These are phyloP conservation scores for Psilocybe cubensis DNA, from an alignment of 768 basidiomycete species.

Conservation along the genomic window DNA sequence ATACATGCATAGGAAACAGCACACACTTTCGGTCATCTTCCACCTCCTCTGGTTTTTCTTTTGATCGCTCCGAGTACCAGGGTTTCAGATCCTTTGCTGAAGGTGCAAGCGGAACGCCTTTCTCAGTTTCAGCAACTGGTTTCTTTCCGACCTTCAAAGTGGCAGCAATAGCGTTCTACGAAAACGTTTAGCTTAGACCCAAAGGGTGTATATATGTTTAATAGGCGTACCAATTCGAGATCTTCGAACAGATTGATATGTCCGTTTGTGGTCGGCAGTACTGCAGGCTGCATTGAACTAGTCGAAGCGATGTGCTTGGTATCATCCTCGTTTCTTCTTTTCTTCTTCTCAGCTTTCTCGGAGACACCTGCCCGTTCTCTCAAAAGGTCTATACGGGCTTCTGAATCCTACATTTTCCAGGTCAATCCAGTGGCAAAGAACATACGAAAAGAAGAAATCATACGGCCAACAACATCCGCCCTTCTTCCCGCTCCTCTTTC, in stretches of 20 bases:
- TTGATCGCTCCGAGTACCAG: conserved; percentile 62
- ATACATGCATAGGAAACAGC: background rate
- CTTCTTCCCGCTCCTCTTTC: conserved; percentile 73
- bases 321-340: conserved; percentile 39
- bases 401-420: conserved; percentile 61
- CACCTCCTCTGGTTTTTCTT: conserved; percentile 29
- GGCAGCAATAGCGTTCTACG: conserved; percentile 51
- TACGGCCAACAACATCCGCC: conserved; percentile 67
- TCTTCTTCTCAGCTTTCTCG: conserved; percentile 33
- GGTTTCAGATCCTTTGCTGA: conserved; percentile 77
- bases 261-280: conserved; percentile 52
- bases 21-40: conserved; percentile 33
- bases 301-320: conserved; percentile 34
- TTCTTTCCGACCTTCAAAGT: conserved; percentile 56
- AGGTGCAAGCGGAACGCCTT: conserved; percentile 76
- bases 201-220: background rate
- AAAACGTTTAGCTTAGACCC: conserved; percentile 31
- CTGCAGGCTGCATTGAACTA: conserved; percentile 34
- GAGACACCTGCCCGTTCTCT: conserved; percentile 59
- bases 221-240: conserved; percentile 61
- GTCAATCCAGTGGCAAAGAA: background rate
- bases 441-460: conserved; percentile 27
- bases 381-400: conserved; percentile 72
- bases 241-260: conserved; percentile 89
- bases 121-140: conserved; percentile 58